Evolutionary conservation across 805 yeast species (phyloP).

Genomic region (Ogataea methylovora): DNA sequence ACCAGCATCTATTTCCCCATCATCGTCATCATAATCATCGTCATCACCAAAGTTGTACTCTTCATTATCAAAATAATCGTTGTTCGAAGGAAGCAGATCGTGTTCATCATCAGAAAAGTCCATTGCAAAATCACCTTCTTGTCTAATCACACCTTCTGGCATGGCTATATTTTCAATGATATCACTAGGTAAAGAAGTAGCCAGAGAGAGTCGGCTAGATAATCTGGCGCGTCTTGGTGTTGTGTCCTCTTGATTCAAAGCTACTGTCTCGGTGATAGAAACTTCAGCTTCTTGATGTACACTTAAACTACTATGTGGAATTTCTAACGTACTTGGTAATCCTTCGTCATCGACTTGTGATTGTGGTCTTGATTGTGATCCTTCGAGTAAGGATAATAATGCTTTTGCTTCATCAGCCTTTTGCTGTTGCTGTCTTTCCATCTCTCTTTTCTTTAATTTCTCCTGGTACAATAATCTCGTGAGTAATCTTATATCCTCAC

Average conservation of each 20-base stretch:
- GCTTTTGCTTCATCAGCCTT: not conserved
- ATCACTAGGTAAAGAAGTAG: slow-evolving; percentile 16
- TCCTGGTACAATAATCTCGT: slow-evolving; percentile 22
- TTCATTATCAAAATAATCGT: slow-evolving; percentile 1
- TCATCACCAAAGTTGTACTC: not conserved
- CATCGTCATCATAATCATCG: too few relatives aligned
- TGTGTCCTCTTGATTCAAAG: too few relatives aligned
- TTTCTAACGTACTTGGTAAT: not conserved
- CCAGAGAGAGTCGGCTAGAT: slow-evolving; percentile 19
- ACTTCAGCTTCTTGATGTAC: too few relatives aligned
- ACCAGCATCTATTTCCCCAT: not conserved
- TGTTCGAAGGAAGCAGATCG: slow-evolving; percentile 5
- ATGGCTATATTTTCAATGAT: slow-evolving; percentile 21
- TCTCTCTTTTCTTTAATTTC: slow-evolving; percentile 10
- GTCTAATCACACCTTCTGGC: slow-evolving; percentile 26
- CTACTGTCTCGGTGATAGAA: too few relatives aligned
- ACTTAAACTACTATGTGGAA: too few relatives aligned
- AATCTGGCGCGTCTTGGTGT: slow-evolving; percentile 14
- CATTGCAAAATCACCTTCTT: slow-evolving; percentile 19
- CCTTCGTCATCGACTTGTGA: not conserved
- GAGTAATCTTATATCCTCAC: slow-evolving; percentile 20
- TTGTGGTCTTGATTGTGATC: not conserved
- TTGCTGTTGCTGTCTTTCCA: not conserved
- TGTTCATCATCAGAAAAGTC: slow-evolving; percentile 5
- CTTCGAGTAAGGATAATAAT: not conserved